phyloP scores from a whole-genome alignment of 2,329 filamentous ascomycete genomes.

The Coniochaeta sp. region DNA sequence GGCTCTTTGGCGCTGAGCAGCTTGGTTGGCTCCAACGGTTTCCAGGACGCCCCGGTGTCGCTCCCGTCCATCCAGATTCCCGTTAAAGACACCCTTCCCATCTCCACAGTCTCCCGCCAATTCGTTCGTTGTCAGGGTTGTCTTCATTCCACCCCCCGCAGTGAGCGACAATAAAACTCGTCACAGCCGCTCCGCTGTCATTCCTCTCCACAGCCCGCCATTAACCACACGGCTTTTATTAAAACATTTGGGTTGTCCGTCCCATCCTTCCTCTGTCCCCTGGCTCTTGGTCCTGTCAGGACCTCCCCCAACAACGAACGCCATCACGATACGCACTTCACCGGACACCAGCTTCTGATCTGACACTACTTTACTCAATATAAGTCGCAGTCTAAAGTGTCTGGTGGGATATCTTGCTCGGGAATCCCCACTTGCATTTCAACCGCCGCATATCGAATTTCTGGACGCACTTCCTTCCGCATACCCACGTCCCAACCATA shows the following conservation, averaged over 20 bases:
- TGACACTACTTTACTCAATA: too few relatives aligned
- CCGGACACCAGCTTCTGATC: not conserved
- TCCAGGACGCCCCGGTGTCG: not conserved
- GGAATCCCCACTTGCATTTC: not conserved
- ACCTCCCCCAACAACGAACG: not conserved
- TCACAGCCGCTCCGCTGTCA: slow-evolving; percentile 3
- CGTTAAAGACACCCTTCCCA: not conserved
- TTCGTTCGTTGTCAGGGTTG: slow-evolving; percentile 2
- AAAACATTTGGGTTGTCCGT: not conserved
- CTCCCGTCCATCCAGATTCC: not conserved
- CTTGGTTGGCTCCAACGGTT: slow-evolving; percentile 1
- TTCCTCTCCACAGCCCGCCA: slow-evolving; percentile 1
- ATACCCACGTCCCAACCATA: not conserved
- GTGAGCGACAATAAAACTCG: slow-evolving; percentile 4
- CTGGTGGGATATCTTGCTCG: not conserved
- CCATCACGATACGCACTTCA: not conserved
- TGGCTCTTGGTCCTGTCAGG: not conserved
- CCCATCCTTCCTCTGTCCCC: not conserved
- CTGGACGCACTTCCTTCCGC: not conserved
- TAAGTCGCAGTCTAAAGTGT: not conserved
- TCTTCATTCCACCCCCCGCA: slow-evolving; percentile 1
- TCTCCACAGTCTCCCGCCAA: slow-evolving; percentile 1
- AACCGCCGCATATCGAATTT: not conserved
- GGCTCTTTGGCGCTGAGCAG: not conserved
- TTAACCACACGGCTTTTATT: not conserved